Evolutionary conservation across 2,329 filamentous ascomycete species (phyloP).

Genomic region (Ophiosphaerella korrae): DNA sequence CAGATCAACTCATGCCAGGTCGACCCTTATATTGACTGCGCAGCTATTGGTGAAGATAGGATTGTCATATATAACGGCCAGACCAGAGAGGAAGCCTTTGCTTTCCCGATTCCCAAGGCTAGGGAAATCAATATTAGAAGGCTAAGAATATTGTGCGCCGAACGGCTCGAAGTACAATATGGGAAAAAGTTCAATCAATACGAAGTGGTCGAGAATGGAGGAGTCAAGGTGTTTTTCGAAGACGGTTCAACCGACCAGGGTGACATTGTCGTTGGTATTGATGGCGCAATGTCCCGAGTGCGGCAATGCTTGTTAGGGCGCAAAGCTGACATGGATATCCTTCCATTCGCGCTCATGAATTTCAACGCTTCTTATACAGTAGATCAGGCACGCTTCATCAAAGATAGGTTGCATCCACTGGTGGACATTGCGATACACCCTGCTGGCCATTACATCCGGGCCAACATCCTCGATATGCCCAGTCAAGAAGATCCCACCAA

Average conservation of each 20-base stretch:
- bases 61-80: constrained; percentile 42
- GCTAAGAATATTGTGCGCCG: constrained; percentile 43
- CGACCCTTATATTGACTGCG: constrained; percentile 39
- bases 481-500: constrained; percentile 38
- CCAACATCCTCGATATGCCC: constrained; percentile 40
- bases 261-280: constrained; percentile 28
- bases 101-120: constrained; percentile 42
- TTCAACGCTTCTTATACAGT: constrained; percentile 35
- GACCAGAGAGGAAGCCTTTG: constrained; percentile 41
- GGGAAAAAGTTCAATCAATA: constrained; percentile 25
- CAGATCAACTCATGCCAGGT: constrained; percentile 39
- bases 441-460: constrained; percentile 36
- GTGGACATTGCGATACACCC: constrained; percentile 42
- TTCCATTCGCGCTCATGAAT: constrained; percentile 38
- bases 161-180: constrained; percentile 44
- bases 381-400: constrained; percentile 32
- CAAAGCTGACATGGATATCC: constrained; percentile 25
- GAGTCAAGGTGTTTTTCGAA: constrained; percentile 30
- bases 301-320: constrained; percentile 30
- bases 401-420: constrained; percentile 31
- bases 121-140: constrained; percentile 43
- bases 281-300: constrained; percentile 34
- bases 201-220: constrained; percentile 23
- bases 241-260: constrained; percentile 32
- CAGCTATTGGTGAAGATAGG: constrained; percentile 34